A percentile compares a stretch with the other conserved stretches of the same genome.
Conservation (phyloP, 169 alveolate genomes). For the Plasmodium gonderi region DNA sequence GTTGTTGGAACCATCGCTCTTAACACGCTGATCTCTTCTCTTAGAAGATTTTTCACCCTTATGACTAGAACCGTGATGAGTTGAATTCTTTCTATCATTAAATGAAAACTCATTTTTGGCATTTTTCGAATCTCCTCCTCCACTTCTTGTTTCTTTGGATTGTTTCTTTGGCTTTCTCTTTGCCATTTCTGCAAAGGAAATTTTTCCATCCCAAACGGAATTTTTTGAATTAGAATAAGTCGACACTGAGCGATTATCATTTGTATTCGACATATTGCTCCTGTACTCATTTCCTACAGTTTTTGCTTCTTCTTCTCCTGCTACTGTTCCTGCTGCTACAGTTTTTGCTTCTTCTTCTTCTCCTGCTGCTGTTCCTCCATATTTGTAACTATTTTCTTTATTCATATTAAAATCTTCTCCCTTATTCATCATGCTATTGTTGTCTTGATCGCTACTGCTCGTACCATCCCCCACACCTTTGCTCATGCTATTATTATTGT, state of each 20-base stretch:
- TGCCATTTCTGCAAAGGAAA: conserved; percentile 72
- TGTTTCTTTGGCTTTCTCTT: conserved; percentile 61
- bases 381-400: background rate
- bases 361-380: too few species aligned
- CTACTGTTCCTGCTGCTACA: too few species aligned
- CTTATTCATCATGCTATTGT: background rate
- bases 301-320: too few species aligned
- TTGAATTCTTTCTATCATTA: background rate
- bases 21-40: background rate
- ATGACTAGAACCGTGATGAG: background rate
- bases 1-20: background rate
- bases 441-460: background rate
- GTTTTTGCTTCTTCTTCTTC: too few species aligned
- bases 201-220: conserved; percentile 71
- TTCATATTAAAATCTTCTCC: background rate
- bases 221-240: conserved; percentile 26
- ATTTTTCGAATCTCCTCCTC: background rate
- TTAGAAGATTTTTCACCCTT: background rate
- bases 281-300: background rate
- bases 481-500: background rate
- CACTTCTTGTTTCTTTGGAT: background rate
- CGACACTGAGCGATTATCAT: conserved; percentile 6
- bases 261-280: background rate
- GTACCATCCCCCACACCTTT: background rate
- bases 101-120: background rate